These are phyloP conservation scores for Sporothrix brasiliensis DNA, from an alignment of 2,329 filamentous ascomycete genomes.

Conservation along the genomic window DNA sequence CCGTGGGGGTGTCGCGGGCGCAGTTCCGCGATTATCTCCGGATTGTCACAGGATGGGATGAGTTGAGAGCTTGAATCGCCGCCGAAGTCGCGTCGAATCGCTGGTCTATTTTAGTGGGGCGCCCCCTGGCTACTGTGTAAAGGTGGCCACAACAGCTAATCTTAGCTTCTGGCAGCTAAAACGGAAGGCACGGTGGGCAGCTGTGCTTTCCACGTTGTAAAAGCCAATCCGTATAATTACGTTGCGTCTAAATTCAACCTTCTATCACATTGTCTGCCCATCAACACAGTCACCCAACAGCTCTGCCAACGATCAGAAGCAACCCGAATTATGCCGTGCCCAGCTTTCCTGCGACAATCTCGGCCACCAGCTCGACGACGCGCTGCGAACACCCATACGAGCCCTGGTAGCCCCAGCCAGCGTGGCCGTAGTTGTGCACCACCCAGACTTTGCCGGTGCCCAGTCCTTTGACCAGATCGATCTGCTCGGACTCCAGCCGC, in stretches of 20 bases:
- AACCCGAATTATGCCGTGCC: background rate
- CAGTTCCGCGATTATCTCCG: background rate
- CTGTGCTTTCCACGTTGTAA: too few relatives aligned
- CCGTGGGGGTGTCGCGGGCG: background rate
- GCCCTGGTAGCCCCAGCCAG: slow-evolving; percentile 73
- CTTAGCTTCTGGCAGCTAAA: background rate
- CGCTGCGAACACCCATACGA: slow-evolving; percentile 71
- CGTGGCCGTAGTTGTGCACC: slow-evolving; percentile 82
- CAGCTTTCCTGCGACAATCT: slow-evolving; percentile 43
- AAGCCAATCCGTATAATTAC: too few relatives aligned
- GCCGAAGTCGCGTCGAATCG: background rate
- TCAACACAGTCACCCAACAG: background rate
- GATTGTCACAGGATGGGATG: background rate
- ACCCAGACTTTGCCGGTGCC: slow-evolving; percentile 58
- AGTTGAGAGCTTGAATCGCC: background rate
- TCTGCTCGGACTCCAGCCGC: slow-evolving; percentile 71
- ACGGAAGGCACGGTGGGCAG: background rate
- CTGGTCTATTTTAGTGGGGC: slow-evolving; percentile 10
- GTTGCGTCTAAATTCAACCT: background rate
- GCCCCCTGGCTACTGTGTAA: slow-evolving; percentile 1
- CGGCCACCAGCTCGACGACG: slow-evolving; percentile 67
- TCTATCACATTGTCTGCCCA: too few relatives aligned
- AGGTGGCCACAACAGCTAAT: slow-evolving; percentile 8
- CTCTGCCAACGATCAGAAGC: background rate
- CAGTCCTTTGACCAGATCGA: slow-evolving; percentile 41